Evolutionary conservation across 2,329 filamentous ascomycete species (phyloP), one percentile per base, ranked within the genome.

Genomic region (Sporothrix pseudoabietina): DNA sequence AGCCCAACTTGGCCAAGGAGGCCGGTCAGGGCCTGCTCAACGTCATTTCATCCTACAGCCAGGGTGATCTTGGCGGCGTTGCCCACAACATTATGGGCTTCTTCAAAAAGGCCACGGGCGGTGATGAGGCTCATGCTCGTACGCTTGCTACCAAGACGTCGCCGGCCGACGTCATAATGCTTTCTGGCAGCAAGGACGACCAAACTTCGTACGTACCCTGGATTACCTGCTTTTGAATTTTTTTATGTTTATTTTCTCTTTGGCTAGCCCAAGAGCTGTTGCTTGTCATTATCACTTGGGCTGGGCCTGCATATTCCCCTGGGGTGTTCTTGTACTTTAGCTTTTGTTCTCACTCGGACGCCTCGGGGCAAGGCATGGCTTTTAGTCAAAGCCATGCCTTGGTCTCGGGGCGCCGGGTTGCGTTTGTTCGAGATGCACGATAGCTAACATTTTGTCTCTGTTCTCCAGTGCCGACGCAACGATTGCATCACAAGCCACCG

Each of bases 141-240:
- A 93, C 94, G 75, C 87, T 93, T 80, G 88, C 92, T 77, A 98
- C 95, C 57, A 97, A 97, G 84, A 98, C 96, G 19, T 96, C 92
- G 72, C 91, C 94, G 1, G 96, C 96, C 55, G 96, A 99, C 82
- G 96, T 99, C 44, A 89, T 99, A 80, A 97, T 98, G 93, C 97
- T 94, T 92, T 97, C 93, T 75, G 96, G 96, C 73, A 97, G 93
- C 84, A 98, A 97, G 83, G 96, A 99, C 80, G 89, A 91, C 75
- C 96, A 98, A 83, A 99, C 96, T 77, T 94, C 92, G 91, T 91
- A 83, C 82, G 88, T 88, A 79, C 78, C 79, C 75, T 47, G 32
- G 69, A 19, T 59, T 10, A 39, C 19, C 52, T 69, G 30, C 19
- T 55, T 19, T 54, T 69, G 69, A 68, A 54, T 6, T 54, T 57